These are phyloP conservation scores for Eucalyptus cloeziana DNA, from an alignment of 345 rosid species.

Conservation along the genomic window DNA sequence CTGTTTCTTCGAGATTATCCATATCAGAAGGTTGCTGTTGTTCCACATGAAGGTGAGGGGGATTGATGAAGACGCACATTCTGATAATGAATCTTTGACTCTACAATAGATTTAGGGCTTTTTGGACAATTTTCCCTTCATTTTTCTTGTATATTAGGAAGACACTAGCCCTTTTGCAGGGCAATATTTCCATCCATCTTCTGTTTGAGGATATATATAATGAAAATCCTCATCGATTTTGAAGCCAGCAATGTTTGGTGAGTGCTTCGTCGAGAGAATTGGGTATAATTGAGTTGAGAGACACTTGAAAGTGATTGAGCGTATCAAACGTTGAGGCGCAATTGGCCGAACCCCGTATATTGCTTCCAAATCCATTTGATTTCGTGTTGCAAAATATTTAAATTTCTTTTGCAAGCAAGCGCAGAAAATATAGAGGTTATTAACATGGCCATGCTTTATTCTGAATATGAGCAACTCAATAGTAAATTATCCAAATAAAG, in stretches of 20 bases:
- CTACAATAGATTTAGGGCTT: not conserved
- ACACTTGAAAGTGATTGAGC: not conserved
- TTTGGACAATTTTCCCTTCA: not conserved
- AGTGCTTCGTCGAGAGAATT: not conserved
- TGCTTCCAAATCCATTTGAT: not conserved
- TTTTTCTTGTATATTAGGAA: not conserved
- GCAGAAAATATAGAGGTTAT: not conserved
- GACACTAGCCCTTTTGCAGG: not conserved
- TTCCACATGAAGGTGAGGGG: not conserved
- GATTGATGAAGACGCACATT: not conserved
- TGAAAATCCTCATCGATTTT: no score
- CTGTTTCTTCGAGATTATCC: not conserved
- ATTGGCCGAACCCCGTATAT: not conserved
- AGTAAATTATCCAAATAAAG: not conserved
- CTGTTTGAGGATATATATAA: not conserved
- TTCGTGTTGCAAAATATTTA: not conserved
- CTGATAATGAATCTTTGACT: not conserved
- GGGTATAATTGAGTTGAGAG: not conserved
- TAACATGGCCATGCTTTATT: not conserved
- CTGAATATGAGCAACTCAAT: not conserved
- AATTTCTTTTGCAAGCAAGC: not conserved
- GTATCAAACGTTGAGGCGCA: not conserved
- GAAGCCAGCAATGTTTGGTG: not conserved
- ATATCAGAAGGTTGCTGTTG: not conserved
- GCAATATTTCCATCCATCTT: not conserved